Conservation (phyloP, 257 asterid species). For the Nicotiana otophora region DNA sequence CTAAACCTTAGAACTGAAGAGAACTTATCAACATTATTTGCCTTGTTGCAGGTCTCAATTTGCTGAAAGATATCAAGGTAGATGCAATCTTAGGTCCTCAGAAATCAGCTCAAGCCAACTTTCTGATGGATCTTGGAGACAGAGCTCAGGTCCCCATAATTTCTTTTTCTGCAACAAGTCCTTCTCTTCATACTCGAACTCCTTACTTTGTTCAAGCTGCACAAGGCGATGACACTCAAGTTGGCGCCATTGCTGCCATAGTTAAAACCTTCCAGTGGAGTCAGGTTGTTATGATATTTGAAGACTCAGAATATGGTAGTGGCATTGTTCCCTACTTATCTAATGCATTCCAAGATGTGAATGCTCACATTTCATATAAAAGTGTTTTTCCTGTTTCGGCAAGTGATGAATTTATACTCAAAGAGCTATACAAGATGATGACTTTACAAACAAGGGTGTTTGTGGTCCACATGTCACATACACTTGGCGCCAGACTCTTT, state of each 20-base stretch:
- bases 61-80: slow-evolving; percentile 31
- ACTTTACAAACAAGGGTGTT: slow-evolving; percentile 40
- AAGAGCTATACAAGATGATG: slow-evolving; percentile 36
- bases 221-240: slow-evolving; percentile 32
- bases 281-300: slow-evolving; percentile 33
- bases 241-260: slow-evolving; percentile 40
- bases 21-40: background rate
- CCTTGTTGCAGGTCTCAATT: slow-evolving; percentile 32
- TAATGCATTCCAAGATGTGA: slow-evolving; percentile 34
- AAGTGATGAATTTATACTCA: slow-evolving; percentile 24
- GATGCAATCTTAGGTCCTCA: slow-evolving; percentile 39
- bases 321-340: slow-evolving; percentile 39
- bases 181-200: slow-evolving; percentile 11
- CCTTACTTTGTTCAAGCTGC: slow-evolving; percentile 17
- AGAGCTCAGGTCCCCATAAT: slow-evolving; percentile 18
- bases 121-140: slow-evolving; percentile 19
- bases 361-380: slow-evolving; percentile 30
- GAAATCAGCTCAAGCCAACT: slow-evolving; percentile 20
- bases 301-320: slow-evolving; percentile 38
- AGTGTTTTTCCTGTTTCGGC: slow-evolving; percentile 35
- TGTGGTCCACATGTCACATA: slow-evolving; percentile 26
- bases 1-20: too few species aligned
- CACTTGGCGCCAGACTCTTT: slow-evolving; percentile 26
- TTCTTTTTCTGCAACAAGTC: slow-evolving; percentile 25
- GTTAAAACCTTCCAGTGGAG: slow-evolving; percentile 33